These are phyloP conservation scores for Trichoderma lentiforme DNA, from an alignment of 2,329 filamentous ascomycete genomes.

Conservation along the genomic window DNA sequence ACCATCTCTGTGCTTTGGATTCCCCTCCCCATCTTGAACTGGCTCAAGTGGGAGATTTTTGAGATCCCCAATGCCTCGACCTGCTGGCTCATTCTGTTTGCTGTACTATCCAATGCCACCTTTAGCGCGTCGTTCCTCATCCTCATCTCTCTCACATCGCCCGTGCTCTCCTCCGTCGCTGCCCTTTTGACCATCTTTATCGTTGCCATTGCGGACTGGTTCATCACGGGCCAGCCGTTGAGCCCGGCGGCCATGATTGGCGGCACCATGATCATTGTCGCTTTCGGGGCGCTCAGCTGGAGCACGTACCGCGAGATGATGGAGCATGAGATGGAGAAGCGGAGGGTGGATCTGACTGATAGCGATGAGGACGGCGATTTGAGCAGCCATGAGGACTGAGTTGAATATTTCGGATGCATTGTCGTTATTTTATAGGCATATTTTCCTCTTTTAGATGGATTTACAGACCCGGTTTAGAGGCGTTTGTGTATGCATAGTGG, in stretches of 20 bases:
- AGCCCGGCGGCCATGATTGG: slow-evolving; percentile 73
- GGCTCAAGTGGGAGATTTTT: slow-evolving; percentile 75
- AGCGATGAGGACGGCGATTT: slow-evolving; percentile 47
- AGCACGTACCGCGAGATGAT: slow-evolving; percentile 92
- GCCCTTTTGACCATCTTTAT: slow-evolving; percentile 95
- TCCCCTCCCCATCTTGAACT: slow-evolving; percentile 79
- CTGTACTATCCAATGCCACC: slow-evolving; percentile 80
- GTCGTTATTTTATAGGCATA: neutral
- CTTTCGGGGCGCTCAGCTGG: slow-evolving; percentile 84
- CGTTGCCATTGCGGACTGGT: slow-evolving; percentile 87
- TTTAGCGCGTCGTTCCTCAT: slow-evolving; percentile 94
- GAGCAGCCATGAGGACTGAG: slow-evolving; percentile 30
- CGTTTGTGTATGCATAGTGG: slow-evolving; percentile 6
- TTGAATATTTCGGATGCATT: neutral
- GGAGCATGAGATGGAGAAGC: slow-evolving; percentile 68
- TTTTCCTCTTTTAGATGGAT: neutral
- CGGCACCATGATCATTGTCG: slow-evolving; percentile 81
- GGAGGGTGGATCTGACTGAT: slow-evolving; percentile 43
- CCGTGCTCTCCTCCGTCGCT: slow-evolving; percentile 88
- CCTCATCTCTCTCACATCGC: slow-evolving; percentile 87
- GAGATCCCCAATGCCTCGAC: slow-evolving; percentile 75
- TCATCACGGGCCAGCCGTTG: slow-evolving; percentile 74
- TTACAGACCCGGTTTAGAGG: neutral
- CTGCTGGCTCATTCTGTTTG: slow-evolving; percentile 75
- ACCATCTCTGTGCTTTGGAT: slow-evolving; percentile 89